Base-by-base conservation (phyloP, 306 rosid genomes). In the Datisca glomerata region DNA sequence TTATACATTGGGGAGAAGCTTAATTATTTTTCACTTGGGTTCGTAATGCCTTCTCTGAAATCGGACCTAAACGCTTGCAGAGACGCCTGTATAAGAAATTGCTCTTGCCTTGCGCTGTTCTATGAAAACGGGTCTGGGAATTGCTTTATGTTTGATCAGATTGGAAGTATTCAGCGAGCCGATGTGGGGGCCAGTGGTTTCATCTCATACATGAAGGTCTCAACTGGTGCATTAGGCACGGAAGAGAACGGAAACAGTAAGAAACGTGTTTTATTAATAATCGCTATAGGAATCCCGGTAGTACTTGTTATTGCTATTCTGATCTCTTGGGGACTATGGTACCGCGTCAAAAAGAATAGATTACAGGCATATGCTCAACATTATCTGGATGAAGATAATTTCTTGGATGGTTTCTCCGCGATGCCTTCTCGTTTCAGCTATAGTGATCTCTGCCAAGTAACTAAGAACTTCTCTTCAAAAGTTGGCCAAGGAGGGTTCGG, bases 401-500 rank as follows among this genome's bases (percentile, higher is more conserved):
- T 72, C 63, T 61, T 72, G 43, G 65, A 36, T 24, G 49, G 44
- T 27, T 44, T 77, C 21, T 65, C 80, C 2, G 52, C 74, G 11
- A 39, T 39, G 68, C 80, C 86, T 0, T 44, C 43, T 21, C 73
- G 78, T 3, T 77, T 55, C 60, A 55, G 47, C 35, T 72, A 58
- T 36, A 47, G 55, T 14, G 69, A 72, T 40, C 65, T 77, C 18
- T 24, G 58, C 34, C 51, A 18, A 41, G 80, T 67, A 27, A 77
- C 80, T 2, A 45, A 25, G 24, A 69, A 72, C 23, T 77, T 77
- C 57, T 62, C 78, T 1, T 40, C 53, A 29, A 77, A 66, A 65
- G 56, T 77, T 20, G 85, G 85, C 25, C 56, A 62, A 5, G 85
- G 85, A 2, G 80, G 77, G 35, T 76, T 76, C 45, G 85, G 85